phyloP scores from a whole-genome alignment of 805 yeast genomes.

The Metschnikowia koreensis region DNA sequence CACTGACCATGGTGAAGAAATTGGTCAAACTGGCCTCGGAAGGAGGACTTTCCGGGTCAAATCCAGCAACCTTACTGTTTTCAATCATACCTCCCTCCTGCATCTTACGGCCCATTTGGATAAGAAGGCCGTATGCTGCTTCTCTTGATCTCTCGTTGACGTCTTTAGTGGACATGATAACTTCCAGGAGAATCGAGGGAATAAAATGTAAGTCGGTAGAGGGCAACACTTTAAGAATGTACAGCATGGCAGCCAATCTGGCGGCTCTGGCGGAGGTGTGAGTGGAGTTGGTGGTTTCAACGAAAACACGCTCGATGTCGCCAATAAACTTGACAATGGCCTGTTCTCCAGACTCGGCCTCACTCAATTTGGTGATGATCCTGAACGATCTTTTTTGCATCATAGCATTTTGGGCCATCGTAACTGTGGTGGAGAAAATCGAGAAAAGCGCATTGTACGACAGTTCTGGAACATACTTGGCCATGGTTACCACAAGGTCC shows the following conservation, averaged over 20 bases:
- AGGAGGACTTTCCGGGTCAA: constrained; percentile 60
- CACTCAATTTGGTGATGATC: constrained; percentile 66
- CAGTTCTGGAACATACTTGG: constrained; percentile 72
- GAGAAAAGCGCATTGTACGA: constrained; percentile 72
- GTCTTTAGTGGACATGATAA: constrained; percentile 87
- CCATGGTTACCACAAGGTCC: constrained; percentile 86
- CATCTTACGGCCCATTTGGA: constrained; percentile 81
- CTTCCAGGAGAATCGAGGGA: constrained; percentile 81
- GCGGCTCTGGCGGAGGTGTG: constrained; percentile 78
- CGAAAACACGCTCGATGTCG: constrained; percentile 59
- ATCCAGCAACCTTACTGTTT: constrained; percentile 64
- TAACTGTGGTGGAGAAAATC: constrained; percentile 71
- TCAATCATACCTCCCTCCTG: constrained; percentile 62
- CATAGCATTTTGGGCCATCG: constrained; percentile 52
- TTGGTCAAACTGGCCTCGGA: constrained; percentile 71
- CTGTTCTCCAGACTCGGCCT: constrained; percentile 59
- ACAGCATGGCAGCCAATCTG: constrained; percentile 65
- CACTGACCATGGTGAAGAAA: constrained; percentile 88
- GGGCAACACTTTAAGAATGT: constrained; percentile 64
- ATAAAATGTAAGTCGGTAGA: constrained; percentile 65
- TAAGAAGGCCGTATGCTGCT: constrained; percentile 69
- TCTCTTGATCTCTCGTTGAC: constrained; percentile 89
- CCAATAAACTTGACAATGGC: constrained; percentile 52
- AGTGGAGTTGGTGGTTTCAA: constrained; percentile 56
- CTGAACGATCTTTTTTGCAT: constrained; percentile 90